Evolutionary conservation across 2,329 filamentous ascomycete species (phyloP).

Genomic region (Beauveria varroae): DNA sequence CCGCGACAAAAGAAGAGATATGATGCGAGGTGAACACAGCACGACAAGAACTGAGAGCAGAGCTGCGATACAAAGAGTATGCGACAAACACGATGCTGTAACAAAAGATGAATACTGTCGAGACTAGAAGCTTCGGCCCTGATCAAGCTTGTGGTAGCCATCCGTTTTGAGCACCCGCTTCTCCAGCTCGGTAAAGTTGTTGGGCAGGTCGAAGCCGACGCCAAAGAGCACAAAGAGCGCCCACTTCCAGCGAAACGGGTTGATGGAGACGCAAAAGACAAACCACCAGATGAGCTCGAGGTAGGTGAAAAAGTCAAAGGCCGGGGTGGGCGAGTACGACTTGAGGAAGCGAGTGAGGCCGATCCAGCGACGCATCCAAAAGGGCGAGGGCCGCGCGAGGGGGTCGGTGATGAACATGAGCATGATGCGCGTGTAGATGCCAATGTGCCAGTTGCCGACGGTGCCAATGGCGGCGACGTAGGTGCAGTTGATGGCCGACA

Average conservation of each 20-base stretch:
- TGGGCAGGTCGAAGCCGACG: slow-evolving; percentile 58
- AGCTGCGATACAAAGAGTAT: no score
- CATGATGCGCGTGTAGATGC: slow-evolving; percentile 78
- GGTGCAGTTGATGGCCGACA: slow-evolving; percentile 77
- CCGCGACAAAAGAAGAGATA: no score
- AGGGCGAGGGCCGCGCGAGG: slow-evolving; percentile 60
- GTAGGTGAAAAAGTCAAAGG: slow-evolving; percentile 88
- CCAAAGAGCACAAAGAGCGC: slow-evolving; percentile 75
- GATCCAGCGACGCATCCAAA: slow-evolving; percentile 81
- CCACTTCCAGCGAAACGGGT: slow-evolving; percentile 90
- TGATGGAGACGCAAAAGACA: slow-evolving; percentile 66
- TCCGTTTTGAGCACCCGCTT: slow-evolving; percentile 49
- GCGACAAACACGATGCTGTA: no score
- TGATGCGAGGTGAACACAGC: no score
- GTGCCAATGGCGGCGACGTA: slow-evolving; percentile 75
- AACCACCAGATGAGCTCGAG: slow-evolving; percentile 83
- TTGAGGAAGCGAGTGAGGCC: slow-evolving; percentile 74
- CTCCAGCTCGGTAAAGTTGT: slow-evolving; percentile 59
- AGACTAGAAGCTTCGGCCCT: slow-evolving; percentile 16
- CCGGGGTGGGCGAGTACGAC: slow-evolving; percentile 58
- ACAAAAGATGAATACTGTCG: not conserved
- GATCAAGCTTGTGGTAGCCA: slow-evolving; percentile 23
- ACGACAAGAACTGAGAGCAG: no score
- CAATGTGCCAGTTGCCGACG: slow-evolving; percentile 83
- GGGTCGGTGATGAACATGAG: slow-evolving; percentile 83